Base-by-base conservation (phyloP, 2,329 filamentous ascomycete species). In the Apiospora sp. region DNA sequence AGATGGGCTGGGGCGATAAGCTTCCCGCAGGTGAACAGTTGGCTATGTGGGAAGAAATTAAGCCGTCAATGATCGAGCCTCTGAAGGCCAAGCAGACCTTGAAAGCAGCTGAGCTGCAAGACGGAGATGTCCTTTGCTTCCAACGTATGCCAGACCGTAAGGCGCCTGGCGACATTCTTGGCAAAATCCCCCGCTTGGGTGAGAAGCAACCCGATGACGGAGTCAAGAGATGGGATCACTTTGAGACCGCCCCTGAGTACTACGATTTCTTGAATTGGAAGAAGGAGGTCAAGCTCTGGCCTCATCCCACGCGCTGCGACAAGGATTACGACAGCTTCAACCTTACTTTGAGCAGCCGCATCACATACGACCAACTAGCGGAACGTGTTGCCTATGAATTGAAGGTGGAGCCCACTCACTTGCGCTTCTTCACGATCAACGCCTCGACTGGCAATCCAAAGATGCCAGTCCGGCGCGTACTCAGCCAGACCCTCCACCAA, bases 81-180 rank as follows among this genome's bases (percentile, higher is more conserved):
- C 92, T 99, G 86, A 98, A 98, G 83, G 89, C 92, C 0, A 98
- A 98, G 84, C 91, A 94, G 79, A 94, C 95, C 0, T 88, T 99
- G 73, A 93, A 95, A 76, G 92, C 94, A 73, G 96, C 96, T 1
- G 97, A 99, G 81, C 93, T 99, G 34, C 96, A 98, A 81, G 96
- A 99, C 78, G 96, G 96, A 68, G 96, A 99, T 80, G 97, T 99
- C 76, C 91, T 99, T 72, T 98, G 95, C 80, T 98, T 98, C 84
- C 96, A 99, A 81, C 90, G 90, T 73, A 85, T 88, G 37, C 83
- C 80, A 1, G 88, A 90, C 67, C 83, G 83, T 49, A 89, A 87
- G 78, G 80, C 81, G 5, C 80, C 85, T 13, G 77, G 76, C 37
- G 80, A 82, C 51, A 81, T 81, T 41, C 76, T 84, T 16, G 82